Conservation (phyloP, 2,329 filamentous ascomycete species). For the Hymenoscyphus scutula region DNA sequence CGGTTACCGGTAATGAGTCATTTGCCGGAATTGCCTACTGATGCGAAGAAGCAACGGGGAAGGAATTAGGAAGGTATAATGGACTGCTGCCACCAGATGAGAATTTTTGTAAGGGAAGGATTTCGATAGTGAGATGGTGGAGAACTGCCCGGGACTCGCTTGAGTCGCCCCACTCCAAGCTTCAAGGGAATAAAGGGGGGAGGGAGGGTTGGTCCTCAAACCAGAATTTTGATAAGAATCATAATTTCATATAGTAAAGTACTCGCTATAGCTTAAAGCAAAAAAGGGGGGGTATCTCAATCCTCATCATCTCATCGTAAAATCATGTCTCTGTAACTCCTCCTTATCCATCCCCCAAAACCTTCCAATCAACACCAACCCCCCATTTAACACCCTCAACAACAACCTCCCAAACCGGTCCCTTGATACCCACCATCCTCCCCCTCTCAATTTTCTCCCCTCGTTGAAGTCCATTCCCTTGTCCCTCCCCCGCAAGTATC, state of each 20-base stretch:
- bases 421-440: constrained; percentile 33
- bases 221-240: background rate
- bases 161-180: background rate
- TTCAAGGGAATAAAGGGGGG: too few species aligned
- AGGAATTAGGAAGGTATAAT: background rate
- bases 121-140: background rate
- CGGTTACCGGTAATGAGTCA: background rate
- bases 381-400: constrained; percentile 35
- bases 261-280: background rate
- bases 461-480: constrained; percentile 28
- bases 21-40: background rate
- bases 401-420: constrained; percentile 36
- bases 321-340: background rate
- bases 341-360: constrained; percentile 20
- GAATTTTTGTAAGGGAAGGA: background rate
- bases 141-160: background rate
- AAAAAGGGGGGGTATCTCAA: background rate
- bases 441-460: constrained; percentile 29
- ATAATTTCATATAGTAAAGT: background rate
- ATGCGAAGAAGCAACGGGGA: background rate
- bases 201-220: background rate
- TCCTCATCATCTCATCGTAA: background rate
- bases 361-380: constrained; percentile 38
- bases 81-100: background rate
- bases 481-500: constrained; percentile 35